A percentile compares a stretch with the other conserved stretches of the same genome.
phyloP scores from a whole-genome alignment of 805 yeast genomes.

The Pichia ethanolica region DNA sequence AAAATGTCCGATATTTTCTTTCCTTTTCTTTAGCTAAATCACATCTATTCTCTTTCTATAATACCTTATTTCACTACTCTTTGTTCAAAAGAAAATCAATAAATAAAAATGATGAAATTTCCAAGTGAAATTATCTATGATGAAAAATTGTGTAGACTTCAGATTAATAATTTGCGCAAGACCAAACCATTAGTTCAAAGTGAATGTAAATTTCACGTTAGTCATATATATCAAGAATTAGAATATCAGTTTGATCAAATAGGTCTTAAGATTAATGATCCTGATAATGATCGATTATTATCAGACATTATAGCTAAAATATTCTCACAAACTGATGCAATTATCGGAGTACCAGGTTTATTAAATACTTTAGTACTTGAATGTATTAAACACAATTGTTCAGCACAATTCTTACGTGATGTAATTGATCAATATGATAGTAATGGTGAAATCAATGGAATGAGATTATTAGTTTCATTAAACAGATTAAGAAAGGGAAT shows the following conservation, averaged over 20 bases:
- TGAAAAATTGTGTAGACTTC: constrained; percentile 5
- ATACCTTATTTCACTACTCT: too few species aligned
- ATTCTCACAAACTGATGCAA: neutral
- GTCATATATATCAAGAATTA: constrained; percentile 6
- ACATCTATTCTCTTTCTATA: too few species aligned
- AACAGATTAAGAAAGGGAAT: constrained; percentile 7
- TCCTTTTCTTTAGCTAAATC: too few species aligned
- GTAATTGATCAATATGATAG: constrained; percentile 9
- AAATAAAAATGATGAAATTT: constrained; percentile 1
- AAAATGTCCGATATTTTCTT: too few species aligned
- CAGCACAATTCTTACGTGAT: constrained; percentile 4
- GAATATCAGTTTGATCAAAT: constrained; percentile 6
- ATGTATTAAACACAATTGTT: constrained; percentile 9
- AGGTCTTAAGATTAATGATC: neutral
- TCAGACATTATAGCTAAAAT: neutral
- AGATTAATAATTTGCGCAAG: constrained; percentile 6
- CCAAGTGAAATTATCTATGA: constrained; percentile 1
- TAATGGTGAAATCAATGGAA: constrained; percentile 7
- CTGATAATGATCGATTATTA: neutral
- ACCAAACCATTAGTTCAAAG: constrained; percentile 6
- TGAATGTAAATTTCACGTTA: constrained; percentile 8
- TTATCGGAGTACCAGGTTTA: neutral
- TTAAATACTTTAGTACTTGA: constrained; percentile 4
- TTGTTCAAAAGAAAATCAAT: too few species aligned
- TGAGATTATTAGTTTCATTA: constrained; percentile 4